These are phyloP conservation scores for Cymbidium sinense DNA, from an alignment of 106 monocot genomes.

Conservation along the genomic window DNA sequence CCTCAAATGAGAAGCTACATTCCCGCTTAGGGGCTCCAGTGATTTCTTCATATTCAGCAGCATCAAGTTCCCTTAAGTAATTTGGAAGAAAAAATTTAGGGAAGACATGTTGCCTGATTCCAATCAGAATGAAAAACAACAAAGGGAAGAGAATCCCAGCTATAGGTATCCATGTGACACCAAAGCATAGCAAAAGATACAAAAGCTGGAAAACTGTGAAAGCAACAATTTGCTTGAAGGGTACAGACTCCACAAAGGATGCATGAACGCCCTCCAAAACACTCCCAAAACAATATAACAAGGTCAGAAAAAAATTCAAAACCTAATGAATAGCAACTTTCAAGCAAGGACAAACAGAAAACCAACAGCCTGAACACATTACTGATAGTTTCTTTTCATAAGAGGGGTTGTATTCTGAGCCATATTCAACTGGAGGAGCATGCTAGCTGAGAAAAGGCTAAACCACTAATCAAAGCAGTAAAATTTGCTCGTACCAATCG, in stretches of 20 bases:
- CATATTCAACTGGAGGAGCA: too few relatives aligned
- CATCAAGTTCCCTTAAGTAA: conserved; percentile 45
- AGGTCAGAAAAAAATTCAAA: background rate
- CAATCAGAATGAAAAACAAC: conserved; percentile 56
- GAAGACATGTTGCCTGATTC: conserved; percentile 49
- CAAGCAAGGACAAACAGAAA: too few relatives aligned
- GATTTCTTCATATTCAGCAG: conserved; percentile 70
- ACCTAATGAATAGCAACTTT: background rate
- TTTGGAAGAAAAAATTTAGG: conserved; percentile 40
- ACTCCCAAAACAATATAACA: conserved; percentile 16
- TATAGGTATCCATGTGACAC: conserved; percentile 69
- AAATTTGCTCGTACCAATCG: too few relatives aligned
- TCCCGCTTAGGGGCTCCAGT: conserved; percentile 30
- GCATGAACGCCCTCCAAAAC: conserved; percentile 58
- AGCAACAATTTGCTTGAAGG: conserved; percentile 31
- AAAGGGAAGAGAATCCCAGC: conserved; percentile 62
- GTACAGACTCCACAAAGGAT: conserved; percentile 59
- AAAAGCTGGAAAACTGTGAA: conserved; percentile 63
- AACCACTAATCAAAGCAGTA: too few relatives aligned
- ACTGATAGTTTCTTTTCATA: too few relatives aligned
- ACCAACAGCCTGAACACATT: too few relatives aligned
- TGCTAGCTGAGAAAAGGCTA: too few relatives aligned
- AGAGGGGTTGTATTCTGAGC: too few relatives aligned
- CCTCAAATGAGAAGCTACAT: conserved; percentile 32
- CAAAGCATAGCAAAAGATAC: conserved; percentile 49